These are phyloP conservation scores for Sphaerosporella brunnea DNA, from an alignment of 495 filamentous ascomycete species.

Conservation along the genomic window DNA sequence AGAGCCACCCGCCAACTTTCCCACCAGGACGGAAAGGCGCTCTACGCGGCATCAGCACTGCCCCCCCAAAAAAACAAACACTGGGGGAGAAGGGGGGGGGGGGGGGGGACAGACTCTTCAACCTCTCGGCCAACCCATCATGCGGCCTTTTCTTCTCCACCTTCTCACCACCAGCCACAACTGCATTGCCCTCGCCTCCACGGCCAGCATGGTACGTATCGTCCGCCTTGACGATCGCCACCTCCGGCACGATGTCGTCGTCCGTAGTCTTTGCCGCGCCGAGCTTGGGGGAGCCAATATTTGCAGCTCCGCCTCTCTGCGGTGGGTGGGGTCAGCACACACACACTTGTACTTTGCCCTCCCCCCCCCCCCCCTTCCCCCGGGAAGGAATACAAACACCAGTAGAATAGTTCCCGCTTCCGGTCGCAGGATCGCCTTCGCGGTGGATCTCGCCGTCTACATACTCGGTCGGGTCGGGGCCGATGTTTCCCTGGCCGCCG, in stretches of 20 bases:
- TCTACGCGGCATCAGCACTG: too few relatives aligned
- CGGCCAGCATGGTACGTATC: constrained; percentile 20
- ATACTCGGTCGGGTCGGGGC: constrained; percentile 19
- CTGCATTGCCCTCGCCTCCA: constrained; percentile 16
- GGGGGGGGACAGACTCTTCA: too few relatives aligned
- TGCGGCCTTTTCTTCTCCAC: constrained; percentile 10
- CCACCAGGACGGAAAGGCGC: too few relatives aligned
- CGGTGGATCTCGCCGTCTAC: constrained; percentile 23
- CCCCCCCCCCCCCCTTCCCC: too few relatives aligned
- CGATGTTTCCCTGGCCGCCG: constrained; percentile 23
- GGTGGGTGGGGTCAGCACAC: too few relatives aligned
- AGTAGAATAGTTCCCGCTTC: constrained; percentile 19
- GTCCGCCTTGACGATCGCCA: constrained; percentile 15
- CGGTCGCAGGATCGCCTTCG: constrained; percentile 15
- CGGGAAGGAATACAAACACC: too few relatives aligned
- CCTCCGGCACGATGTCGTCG: constrained; percentile 22
- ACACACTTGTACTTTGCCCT: too few relatives aligned
- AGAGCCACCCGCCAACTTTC: too few relatives aligned
- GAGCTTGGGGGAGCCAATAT: constrained; percentile 18
- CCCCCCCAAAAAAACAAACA: too few relatives aligned
- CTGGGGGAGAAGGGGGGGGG: too few relatives aligned
- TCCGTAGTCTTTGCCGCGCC: constrained; percentile 13
- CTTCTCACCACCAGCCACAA: not conserved
- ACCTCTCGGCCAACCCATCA: constrained; percentile 15
- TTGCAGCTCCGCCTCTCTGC: constrained; percentile 23